phyloP scores from a whole-genome alignment of 2,329 filamentous ascomycete genomes.

The Trichoderma guizhouense region DNA sequence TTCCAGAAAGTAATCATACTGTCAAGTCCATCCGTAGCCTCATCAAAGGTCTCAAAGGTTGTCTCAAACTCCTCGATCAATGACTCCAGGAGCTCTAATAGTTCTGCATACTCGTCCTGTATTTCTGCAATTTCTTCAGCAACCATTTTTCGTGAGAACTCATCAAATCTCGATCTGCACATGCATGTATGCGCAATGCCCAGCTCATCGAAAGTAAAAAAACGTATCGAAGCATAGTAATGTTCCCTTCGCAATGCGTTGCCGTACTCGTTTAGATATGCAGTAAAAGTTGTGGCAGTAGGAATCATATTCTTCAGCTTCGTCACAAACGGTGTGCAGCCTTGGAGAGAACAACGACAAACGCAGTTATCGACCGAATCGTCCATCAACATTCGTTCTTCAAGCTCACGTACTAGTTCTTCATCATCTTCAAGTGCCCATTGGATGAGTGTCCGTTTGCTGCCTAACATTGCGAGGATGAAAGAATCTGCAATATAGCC shows the following conservation, averaged over 20 bases:
- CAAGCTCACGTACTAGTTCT: background rate
- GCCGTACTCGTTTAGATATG: background rate
- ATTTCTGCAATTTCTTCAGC: background rate
- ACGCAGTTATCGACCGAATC: background rate
- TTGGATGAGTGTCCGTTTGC: background rate
- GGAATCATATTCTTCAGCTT: background rate
- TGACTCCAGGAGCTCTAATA: background rate
- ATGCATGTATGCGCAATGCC: background rate
- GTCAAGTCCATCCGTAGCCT: background rate
- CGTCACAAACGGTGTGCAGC: background rate
- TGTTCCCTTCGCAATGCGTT: background rate
- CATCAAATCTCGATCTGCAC: accelerated
- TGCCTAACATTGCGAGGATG: background rate
- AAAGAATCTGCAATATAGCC: background rate
- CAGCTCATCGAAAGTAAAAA: background rate
- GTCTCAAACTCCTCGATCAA: background rate
- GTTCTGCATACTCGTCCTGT: background rate
- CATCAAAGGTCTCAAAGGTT: background rate
- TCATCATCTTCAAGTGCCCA: background rate
- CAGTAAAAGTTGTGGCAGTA: background rate
- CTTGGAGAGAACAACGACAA: background rate
- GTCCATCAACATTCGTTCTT: background rate
- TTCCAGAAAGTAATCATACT: background rate
- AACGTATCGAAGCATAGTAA: background rate
- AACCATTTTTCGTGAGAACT: background rate